These are phyloP conservation scores for Leucocoprinus leucothites DNA, from an alignment of 768 basidiomycete genomes.

Conservation along the genomic window DNA sequence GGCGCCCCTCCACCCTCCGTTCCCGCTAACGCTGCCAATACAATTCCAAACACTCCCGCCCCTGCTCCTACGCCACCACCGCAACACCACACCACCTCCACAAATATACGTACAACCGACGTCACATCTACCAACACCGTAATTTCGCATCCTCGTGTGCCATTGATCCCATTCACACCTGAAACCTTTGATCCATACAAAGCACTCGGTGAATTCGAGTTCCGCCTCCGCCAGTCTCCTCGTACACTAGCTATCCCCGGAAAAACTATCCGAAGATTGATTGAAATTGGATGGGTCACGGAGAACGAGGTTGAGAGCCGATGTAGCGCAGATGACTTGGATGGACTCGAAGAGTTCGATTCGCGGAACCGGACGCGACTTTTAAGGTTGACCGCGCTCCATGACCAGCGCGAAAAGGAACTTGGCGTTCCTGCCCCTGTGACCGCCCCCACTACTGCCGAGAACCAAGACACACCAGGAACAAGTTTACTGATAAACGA, in stretches of 20 bases:
- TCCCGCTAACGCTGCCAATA: too few species aligned
- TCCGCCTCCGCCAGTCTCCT: slow-evolving; percentile 26
- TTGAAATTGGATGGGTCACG: slow-evolving; percentile 37
- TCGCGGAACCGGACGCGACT: slow-evolving; percentile 4
- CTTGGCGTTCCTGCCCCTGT: slow-evolving; percentile 10
- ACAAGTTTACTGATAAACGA: too few species aligned
- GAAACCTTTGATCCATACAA: slow-evolving; percentile 38
- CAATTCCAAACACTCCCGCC: slow-evolving; percentile 32
- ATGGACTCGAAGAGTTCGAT: slow-evolving; percentile 28
- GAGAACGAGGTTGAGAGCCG: slow-evolving; percentile 28
- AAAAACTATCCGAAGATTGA: slow-evolving; percentile 33
- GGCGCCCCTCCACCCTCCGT: slow-evolving; percentile 6
- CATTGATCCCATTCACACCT: slow-evolving; percentile 17
- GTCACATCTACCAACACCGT: too few species aligned
- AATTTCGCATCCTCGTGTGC: background rate
- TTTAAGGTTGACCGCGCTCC: slow-evolving; percentile 8
- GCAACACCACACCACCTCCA: too few species aligned
- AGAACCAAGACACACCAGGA: too few species aligned
- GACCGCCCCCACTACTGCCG: too few species aligned
- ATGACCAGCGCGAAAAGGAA: slow-evolving; percentile 9
- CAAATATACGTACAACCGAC: too few species aligned
- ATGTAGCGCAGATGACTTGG: slow-evolving; percentile 31
- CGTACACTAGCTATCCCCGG: slow-evolving; percentile 33
- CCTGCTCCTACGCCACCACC: too few species aligned
- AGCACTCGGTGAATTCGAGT: slow-evolving; percentile 38